Conservation (phyloP, 441 rosid species). For the Dalechampia spathulata region DNA sequence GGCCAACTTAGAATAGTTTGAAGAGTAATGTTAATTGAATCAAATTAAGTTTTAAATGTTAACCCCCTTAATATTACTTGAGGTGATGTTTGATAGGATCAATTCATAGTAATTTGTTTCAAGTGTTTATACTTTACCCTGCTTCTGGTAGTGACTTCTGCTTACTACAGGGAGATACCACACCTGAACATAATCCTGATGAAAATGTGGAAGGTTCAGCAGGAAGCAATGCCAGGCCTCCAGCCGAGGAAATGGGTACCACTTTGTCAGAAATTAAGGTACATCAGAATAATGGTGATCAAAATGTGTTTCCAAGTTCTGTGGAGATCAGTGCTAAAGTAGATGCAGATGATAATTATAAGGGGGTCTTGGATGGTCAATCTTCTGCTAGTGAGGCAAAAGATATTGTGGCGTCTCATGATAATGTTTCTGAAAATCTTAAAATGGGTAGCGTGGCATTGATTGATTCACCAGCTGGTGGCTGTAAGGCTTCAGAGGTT, state of each 20-base stretch:
- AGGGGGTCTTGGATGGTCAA: constrained; percentile 20
- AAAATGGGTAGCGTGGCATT: constrained; percentile 23
- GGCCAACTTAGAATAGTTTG: neutral
- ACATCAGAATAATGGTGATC: constrained; percentile 24
- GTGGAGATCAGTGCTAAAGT: constrained; percentile 22
- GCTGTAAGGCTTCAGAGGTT: constrained; percentile 27
- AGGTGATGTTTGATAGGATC: neutral
- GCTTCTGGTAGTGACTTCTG: constrained; percentile 16
- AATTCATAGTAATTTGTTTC: neutral
- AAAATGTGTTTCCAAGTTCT: constrained; percentile 19
- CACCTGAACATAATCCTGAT: constrained; percentile 21
- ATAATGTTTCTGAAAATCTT: constrained; percentile 27
- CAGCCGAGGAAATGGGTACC: constrained; percentile 16
- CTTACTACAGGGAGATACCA: constrained; percentile 36
- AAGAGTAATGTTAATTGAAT: neutral
- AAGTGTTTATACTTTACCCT: constrained; percentile 8
- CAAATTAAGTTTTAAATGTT: neutral
- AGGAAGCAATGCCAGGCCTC: constrained; percentile 28
- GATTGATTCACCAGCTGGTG: constrained; percentile 27
- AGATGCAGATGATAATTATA: constrained; percentile 27
- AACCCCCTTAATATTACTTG: neutral
- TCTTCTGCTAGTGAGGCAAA: constrained; percentile 29
- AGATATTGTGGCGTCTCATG: constrained; percentile 18
- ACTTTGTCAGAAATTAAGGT: constrained; percentile 24
- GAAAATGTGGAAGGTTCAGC: constrained; percentile 24